Conservation (phyloP, 2,329 filamentous ascomycete species). For the Thermomyces lanuginosus region DNA sequence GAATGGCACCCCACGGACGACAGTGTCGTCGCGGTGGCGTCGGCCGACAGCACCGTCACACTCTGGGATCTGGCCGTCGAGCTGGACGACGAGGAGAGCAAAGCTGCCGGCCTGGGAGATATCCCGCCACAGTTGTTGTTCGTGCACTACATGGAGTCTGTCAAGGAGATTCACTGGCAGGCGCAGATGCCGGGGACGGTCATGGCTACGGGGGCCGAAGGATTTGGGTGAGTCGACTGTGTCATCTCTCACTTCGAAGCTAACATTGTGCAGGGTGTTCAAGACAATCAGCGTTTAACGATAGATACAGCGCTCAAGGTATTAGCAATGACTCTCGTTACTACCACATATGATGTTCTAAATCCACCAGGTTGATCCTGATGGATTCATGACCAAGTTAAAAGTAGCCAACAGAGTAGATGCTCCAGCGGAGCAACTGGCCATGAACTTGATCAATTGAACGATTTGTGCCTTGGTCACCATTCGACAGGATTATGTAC, state of each 20-base stretch:
- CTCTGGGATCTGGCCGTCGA: slow-evolving; percentile 96
- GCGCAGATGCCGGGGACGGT: slow-evolving; percentile 81
- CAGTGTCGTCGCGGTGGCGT: slow-evolving; percentile 81
- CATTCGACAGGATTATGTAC: no score
- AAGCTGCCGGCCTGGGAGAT: slow-evolving; percentile 70
- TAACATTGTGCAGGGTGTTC: slow-evolving; percentile 43
- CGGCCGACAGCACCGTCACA: slow-evolving; percentile 84
- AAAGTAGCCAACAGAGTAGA: no score
- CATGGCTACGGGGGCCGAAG: slow-evolving; percentile 75
- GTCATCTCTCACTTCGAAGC: slow-evolving; percentile 2
- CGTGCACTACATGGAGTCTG: slow-evolving; percentile 87
- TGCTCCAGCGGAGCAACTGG: no score
- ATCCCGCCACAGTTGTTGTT: slow-evolving; percentile 91
- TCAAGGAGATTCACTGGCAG: slow-evolving; percentile 96
- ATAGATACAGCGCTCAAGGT: neutral
- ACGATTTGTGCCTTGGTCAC: no score
- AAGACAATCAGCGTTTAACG: slow-evolving; percentile 61
- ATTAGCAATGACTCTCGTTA: slow-evolving; percentile 1
- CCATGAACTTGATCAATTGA: no score
- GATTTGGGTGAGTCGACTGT: slow-evolving; percentile 45
- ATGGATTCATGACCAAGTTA: no score
- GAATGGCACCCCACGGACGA: slow-evolving; percentile 98
- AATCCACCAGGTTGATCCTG: no score
- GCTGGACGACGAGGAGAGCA: slow-evolving; percentile 90
- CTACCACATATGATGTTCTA: no score